Evolutionary conservation across 2,329 filamentous ascomycete species (phyloP).

Genomic region (Ophiostoma quercus): DNA sequence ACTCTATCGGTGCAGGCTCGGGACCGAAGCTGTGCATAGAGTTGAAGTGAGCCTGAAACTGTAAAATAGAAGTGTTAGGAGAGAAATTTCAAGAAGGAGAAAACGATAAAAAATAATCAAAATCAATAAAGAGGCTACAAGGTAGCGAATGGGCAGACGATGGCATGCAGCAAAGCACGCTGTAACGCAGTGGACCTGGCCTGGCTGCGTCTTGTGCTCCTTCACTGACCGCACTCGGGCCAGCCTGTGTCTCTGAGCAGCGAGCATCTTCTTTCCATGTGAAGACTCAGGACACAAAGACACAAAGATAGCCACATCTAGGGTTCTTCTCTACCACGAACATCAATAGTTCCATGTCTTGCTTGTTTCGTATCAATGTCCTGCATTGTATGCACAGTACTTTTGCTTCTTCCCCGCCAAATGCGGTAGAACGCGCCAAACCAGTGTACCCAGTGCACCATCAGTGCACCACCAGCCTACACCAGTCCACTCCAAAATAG

Average conservation of each 20-base stretch:
- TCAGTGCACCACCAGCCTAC: too few relatives aligned
- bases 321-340: neutral
- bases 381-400: conserved; percentile 10
- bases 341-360: conserved; percentile 3
- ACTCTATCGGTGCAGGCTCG: neutral
- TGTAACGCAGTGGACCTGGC: neutral
- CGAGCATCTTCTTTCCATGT: neutral
- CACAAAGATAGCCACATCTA: neutral
- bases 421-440: conserved; percentile 1
- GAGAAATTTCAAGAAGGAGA: neutral
- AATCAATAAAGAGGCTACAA: neutral
- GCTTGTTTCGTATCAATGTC: neutral
- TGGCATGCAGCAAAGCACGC: neutral
- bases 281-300: neutral
- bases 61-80: too few relatives aligned
- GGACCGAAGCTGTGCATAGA: conserved; percentile 10
- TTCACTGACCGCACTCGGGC: neutral
- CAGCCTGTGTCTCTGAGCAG: neutral
- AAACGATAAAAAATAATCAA: neutral
- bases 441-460: conserved; percentile 5
- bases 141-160: neutral
- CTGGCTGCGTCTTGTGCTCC: neutral
- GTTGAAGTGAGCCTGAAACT: neutral
- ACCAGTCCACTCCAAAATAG: neutral
- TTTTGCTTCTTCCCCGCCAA: conserved; percentile 6